Conservation (phyloP, 345 rosid genomes). For the Pugionium cornutum region DNA sequence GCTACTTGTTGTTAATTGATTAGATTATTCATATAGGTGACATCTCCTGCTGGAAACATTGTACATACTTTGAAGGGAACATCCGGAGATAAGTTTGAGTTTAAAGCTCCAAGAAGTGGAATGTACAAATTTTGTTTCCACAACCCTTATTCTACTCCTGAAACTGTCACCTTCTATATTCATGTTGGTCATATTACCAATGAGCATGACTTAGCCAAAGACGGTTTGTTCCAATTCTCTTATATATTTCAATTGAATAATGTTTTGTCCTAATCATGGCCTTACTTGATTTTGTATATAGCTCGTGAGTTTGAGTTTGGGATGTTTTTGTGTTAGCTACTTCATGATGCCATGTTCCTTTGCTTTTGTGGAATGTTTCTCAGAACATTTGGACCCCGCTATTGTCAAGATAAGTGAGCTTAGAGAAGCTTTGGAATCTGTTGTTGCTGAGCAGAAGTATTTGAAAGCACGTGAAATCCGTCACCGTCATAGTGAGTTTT, state of each 20-base stretch:
- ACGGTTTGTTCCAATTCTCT: constrained; percentile 52
- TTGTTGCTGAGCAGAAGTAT: constrained; percentile 89
- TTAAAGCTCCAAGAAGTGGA: constrained; percentile 90
- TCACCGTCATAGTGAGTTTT: constrained; percentile 81
- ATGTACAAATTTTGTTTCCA: constrained; percentile 97
- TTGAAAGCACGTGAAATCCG: constrained; percentile 91
- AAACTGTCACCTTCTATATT: constrained; percentile 90
- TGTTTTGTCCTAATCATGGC: neutral
- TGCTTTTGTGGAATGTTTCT: constrained; percentile 20
- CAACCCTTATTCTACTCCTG: constrained; percentile 89
- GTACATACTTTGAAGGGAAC: constrained; percentile 77
- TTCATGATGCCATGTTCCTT: constrained; percentile 15
- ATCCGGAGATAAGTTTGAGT: constrained; percentile 92
- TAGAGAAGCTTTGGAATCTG: constrained; percentile 90
- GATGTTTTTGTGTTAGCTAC: neutral
- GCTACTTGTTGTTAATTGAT: neutral
- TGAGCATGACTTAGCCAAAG: constrained; percentile 92
- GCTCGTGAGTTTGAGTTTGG: neutral
- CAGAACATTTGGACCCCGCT: constrained; percentile 92
- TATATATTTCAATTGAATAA: neutral
- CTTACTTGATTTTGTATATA: neutral
- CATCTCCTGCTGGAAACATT: constrained; percentile 76
- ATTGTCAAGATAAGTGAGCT: constrained; percentile 94
- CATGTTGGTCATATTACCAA: constrained; percentile 96
- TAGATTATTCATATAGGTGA: constrained; percentile 49